Percentiles rank a stretch among this genome's conserved stretches.
Conservation (phyloP, 73 alveolate species). For the Paramecium caudatum region DNA sequence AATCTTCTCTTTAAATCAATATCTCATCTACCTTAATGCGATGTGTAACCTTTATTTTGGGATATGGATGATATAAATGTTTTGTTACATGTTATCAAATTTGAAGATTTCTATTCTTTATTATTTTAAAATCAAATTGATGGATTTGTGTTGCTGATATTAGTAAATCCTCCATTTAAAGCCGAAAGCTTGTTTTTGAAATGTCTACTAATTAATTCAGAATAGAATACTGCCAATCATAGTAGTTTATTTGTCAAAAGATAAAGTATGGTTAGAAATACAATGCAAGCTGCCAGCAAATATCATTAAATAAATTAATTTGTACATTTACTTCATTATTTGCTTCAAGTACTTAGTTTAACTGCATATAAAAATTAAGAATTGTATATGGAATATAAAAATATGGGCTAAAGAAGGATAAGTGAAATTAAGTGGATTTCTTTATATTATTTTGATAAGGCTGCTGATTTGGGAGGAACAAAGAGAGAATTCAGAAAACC, state of each 20-base stretch:
- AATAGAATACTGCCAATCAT: too few relatives aligned
- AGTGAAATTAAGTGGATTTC: not conserved
- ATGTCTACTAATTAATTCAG: constrained; percentile 15
- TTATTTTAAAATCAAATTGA: constrained; percentile 50
- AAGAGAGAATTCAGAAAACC: not conserved
- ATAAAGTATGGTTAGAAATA: not conserved
- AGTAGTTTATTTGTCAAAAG: not conserved
- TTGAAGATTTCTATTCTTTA: constrained; percentile 12
- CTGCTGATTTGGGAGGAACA: not conserved
- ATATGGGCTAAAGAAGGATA: constrained; percentile 34
- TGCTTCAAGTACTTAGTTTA: constrained; percentile 10
- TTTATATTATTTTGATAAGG: not conserved
- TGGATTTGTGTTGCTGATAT: constrained; percentile 32
- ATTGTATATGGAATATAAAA: not conserved
- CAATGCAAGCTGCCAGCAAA: not conserved
- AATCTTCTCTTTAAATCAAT: constrained; percentile 14
- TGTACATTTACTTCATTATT: constrained; percentile 27
- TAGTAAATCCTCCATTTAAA: constrained; percentile 66
- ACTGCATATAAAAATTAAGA: constrained; percentile 48
- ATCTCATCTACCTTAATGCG: constrained; percentile 24
- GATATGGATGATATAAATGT: constrained; percentile 51
- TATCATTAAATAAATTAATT: constrained; percentile 32
- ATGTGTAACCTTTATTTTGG: constrained; percentile 54
- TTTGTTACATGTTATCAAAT: constrained; percentile 1
- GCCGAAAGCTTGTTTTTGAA: constrained; percentile 14